Percentiles rank a stretch among this genome's conserved stretches.
These are phyloP conservation scores for Saccharomycopsis fermentans DNA, from an alignment of 805 yeast species.

Conservation along the genomic window DNA sequence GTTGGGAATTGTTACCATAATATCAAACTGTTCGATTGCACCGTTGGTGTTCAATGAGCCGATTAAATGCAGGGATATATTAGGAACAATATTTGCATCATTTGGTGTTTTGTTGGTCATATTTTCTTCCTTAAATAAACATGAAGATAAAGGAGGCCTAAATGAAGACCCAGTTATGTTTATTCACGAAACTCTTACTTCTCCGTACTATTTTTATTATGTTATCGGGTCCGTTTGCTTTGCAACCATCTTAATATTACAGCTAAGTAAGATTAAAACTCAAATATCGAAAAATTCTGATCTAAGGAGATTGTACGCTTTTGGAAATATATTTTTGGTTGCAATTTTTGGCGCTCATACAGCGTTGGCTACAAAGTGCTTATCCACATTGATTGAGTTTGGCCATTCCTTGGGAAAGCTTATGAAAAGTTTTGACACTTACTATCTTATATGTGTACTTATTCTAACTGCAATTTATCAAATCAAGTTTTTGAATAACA, in stretches of 20 bases:
- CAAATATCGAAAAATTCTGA: background rate
- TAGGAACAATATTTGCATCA: constrained; percentile 33
- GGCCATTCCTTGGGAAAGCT: constrained; percentile 10
- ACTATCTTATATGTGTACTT: constrained; percentile 25
- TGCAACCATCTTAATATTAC: constrained; percentile 2
- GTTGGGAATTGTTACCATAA: constrained; percentile 38
- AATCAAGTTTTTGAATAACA: constrained; percentile 29
- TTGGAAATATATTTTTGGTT: constrained; percentile 28
- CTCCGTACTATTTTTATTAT: constrained; percentile 23
- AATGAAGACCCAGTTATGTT: constrained; percentile 22
- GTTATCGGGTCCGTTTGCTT: constrained; percentile 11
- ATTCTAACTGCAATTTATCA: constrained; percentile 33
- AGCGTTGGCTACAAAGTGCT: constrained; percentile 35
- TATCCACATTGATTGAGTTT: constrained; percentile 27
- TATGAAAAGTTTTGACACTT: constrained; percentile 23
- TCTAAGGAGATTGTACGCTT: constrained; percentile 19
- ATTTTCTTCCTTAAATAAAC: constrained; percentile 26
- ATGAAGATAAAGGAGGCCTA: background rate
- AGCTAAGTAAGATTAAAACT: background rate
- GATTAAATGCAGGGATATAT: constrained; percentile 26
- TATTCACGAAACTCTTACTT: constrained; percentile 23
- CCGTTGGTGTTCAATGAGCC: constrained; percentile 36
- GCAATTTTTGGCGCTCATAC: constrained; percentile 40
- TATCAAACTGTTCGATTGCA: constrained; percentile 38
- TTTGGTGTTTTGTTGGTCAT: constrained; percentile 35